Percentiles rank a stretch among this genome's conserved stretches.
phyloP scores from a whole-genome alignment of 202 grass and related monocot species.

The Dendrocalamus latiflorus region DNA sequence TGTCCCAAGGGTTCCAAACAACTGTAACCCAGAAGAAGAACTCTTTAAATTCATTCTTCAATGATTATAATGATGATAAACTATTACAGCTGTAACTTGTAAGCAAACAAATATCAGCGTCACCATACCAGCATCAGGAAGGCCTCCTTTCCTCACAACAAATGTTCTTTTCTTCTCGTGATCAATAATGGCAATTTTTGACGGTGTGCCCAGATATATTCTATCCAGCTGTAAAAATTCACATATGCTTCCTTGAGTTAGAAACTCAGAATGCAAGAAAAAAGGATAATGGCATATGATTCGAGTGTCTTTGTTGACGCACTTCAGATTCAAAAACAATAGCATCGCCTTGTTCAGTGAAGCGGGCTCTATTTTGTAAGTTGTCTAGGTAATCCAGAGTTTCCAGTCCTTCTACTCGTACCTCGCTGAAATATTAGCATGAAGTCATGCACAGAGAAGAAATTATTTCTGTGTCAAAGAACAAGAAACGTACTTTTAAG shows the following conservation, averaged over 20 bases:
- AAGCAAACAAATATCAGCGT: slow-evolving; percentile 28
- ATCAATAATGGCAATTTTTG: slow-evolving; percentile 91
- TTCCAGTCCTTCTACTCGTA: slow-evolving; percentile 91
- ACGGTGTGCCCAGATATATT: slow-evolving; percentile 81
- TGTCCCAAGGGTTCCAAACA: slow-evolving; percentile 99
- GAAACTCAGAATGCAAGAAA: slow-evolving; percentile 20
- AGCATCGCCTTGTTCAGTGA: slow-evolving; percentile 97
- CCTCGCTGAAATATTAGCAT: slow-evolving; percentile 71
- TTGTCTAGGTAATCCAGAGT: slow-evolving; percentile 98
- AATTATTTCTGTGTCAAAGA: background rate
- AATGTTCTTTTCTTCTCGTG: slow-evolving; percentile 98
- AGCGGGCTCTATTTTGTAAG: slow-evolving; percentile 60
- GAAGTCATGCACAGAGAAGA: slow-evolving; percentile 23
- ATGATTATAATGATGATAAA: background rate
- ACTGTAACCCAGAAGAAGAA: slow-evolving; percentile 50
- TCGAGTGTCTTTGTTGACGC: slow-evolving; percentile 10
- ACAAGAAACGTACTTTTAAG: background rate
- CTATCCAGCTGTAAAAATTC: slow-evolving; percentile 67
- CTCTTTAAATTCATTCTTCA: slow-evolving; percentile 1
- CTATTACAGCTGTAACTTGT: background rate
- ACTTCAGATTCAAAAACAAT: slow-evolving; percentile 98
- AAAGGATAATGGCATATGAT: background rate
- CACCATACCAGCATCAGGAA: slow-evolving; percentile 77
- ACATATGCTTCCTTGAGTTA: slow-evolving; percentile 9
- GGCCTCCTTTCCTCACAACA: slow-evolving; percentile 91